Base-by-base conservation (phyloP, 176 grass and related monocot genomes). In the Lolium rigidum region DNA sequence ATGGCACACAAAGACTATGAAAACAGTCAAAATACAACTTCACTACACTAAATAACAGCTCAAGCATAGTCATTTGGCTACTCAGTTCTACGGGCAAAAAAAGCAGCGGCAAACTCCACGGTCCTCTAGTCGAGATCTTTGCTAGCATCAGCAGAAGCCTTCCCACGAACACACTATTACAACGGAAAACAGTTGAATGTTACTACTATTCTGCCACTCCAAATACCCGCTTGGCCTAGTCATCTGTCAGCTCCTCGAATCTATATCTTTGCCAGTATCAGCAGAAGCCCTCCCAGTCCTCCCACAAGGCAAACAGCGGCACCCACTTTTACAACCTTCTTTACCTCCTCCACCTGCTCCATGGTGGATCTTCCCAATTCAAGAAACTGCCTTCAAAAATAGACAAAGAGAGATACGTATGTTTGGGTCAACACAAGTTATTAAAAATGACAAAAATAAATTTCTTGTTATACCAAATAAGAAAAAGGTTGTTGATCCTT, bases 261-360 rank as follows among this genome's bases (percentile, higher is more conserved):
- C 44, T 50, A 74, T 6, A 74, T 74, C 70, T 74, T 74, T 74
- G 44, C 44, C 21, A 50, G 70, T 74, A 74, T 74, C 44, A 74
- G 21, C 44, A 74, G 70, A 74, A 74, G 70, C 21, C 70, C 44
- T 26, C 70, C 70, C 70, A 74, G 70, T 11, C 70, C 44, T 26
- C 70, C 70, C 70, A 74, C 22, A 25, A 74, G 70, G 44, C 70
- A 44, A 74, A 48, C 43, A 74, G 70, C 44, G 12, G 70, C 70
- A 74, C 44, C 46, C 44, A 74, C 70, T 49, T 50, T 74, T 74
- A n/a, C 70, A 74, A 49, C 70, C 44, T 74, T 74, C 70, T 50
- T 74, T 46, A 74, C 12, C 44, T 50, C 48, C 70, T 74, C 18
- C 68, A 71, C 28, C 25, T 24, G 12, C 70, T 74, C 70, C 70